A percentile compares a stretch with the other conserved stretches of the same genome.
Evolutionary conservation across 371 early-diverging fungal species (phyloP).

Genomic region (Circinella umbellata): DNA sequence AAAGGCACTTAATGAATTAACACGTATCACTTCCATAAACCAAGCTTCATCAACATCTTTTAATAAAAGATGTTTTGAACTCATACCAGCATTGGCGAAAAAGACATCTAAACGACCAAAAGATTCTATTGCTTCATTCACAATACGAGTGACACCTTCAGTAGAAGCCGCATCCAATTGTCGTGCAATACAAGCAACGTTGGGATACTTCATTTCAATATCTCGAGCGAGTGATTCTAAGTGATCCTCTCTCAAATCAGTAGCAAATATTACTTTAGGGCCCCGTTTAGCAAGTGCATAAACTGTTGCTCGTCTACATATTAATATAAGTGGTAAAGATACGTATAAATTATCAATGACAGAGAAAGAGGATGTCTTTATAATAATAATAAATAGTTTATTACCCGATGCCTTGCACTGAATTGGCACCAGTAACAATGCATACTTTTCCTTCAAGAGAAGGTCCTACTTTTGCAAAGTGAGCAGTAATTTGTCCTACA

Average conservation of each 20-base stretch:
- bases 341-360: too few species aligned
- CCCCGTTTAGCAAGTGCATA: constrained; percentile 47
- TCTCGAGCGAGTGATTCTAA: constrained; percentile 44
- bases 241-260: constrained; percentile 40
- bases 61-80: constrained; percentile 21
- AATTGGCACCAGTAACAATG: constrained; percentile 60
- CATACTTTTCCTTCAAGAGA: constrained; percentile 51
- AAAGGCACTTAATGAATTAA: constrained; percentile 41
- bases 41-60: constrained; percentile 25
- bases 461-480: constrained; percentile 34
- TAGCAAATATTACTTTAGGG: constrained; percentile 51
- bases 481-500: constrained; percentile 39
- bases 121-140: constrained; percentile 40
- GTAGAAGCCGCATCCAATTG: constrained; percentile 53
- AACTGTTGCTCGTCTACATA: constrained; percentile 42
- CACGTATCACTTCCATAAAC: constrained; percentile 36
- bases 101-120: constrained; percentile 63
- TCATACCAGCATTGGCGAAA: constrained; percentile 43
- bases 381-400: constrained; percentile 17
- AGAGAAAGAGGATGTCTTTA: too few species aligned
- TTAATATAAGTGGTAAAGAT: too few species aligned
- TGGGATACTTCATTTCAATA: constrained; percentile 35
- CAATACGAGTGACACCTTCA: constrained; percentile 33
- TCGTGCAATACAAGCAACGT: constrained; percentile 42
- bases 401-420: constrained; percentile 57